Base-by-base conservation (phyloP, 2,329 filamentous ascomycete genomes). In the Tricladium varicosporioides region DNA sequence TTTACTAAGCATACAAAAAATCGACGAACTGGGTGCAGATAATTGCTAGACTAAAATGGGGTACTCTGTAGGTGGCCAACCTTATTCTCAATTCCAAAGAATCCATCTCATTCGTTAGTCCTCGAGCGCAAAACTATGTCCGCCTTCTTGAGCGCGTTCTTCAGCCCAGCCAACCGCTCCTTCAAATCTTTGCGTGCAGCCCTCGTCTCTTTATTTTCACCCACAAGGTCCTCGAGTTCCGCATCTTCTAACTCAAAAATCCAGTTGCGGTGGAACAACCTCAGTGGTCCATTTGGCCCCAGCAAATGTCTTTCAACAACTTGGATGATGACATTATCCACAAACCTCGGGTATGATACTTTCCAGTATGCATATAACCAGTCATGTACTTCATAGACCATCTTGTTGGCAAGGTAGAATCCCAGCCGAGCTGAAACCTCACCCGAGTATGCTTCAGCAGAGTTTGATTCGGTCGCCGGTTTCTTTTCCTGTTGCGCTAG, bases 311-410 rank as follows among this genome's bases (percentile, higher is more conserved):
- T 47, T 43, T 56, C 54, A 51, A 56, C 48, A 16, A 56, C 54
- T 47, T 56, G 54, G 31, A 56, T 48, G 15, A 56, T 52, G 43
- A 56, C 49, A 48, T 56, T 56, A 32, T 56, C 54, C 10, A 56
- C 48, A 19, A 56, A 56, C 19, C 53, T 51, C 31, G 47, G 47
- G 33, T 45, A 51, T 5, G 47, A 13, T n/a, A 56, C 53, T 46
- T 51, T 51, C 47, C 47, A 56, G 47, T 45, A 56, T 18, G 53
- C 46, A n/a, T 22, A 40, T n/a, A 56, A 47, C 47, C 47, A 51
- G 47, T 56, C 53, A 44, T 56, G 53, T 15, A 51, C 27, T 45
- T 56, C 53, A 27, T 49, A 51, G 14, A 56, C 48, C 27, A 10
- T 45, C 40, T 56, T 51, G 47, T 56, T 51, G 27, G 5, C 15